Percentiles rank a stretch among this genome's conserved stretches.
These are phyloP conservation scores for Xylaria sp. DNA, from an alignment of 2,329 filamentous ascomycete genomes.

Conservation along the genomic window DNA sequence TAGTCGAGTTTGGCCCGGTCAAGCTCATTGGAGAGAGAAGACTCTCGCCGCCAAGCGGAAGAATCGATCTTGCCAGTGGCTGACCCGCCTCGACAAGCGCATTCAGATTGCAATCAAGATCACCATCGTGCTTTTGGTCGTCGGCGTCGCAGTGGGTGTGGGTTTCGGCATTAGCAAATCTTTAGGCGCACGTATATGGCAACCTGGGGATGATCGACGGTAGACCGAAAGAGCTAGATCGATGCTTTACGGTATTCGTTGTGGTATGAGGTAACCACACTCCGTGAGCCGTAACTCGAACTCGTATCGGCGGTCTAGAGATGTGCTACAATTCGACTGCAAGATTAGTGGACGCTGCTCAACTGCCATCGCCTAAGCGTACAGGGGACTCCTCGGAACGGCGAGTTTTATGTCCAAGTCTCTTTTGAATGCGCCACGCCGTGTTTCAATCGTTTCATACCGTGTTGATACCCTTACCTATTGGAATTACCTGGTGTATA, in stretches of 20 bases:
- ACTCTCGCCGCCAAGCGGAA: constrained; percentile 66
- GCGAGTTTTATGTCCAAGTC: constrained; percentile 1
- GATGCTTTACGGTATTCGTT: not conserved
- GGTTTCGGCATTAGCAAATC: constrained; percentile 72
- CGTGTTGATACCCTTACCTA: constrained; percentile 15
- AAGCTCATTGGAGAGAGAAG: constrained; percentile 69
- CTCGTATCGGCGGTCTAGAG: not conserved
- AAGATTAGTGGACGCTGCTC: not conserved
- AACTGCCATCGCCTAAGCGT: not conserved
- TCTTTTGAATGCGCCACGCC: not conserved
- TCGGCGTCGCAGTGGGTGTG: constrained; percentile 65
- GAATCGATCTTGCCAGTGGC: constrained; percentile 61
- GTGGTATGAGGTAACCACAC: not conserved
- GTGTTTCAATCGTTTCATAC: constrained; percentile 19
- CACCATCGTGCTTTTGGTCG: constrained; percentile 61
- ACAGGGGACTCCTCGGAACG: not conserved
- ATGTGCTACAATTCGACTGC: not conserved
- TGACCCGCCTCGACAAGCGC: constrained; percentile 64
- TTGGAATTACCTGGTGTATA: constrained; percentile 27
- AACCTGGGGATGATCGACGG: constrained; percentile 47
- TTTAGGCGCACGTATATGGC: constrained; percentile 69
- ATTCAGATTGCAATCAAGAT: constrained; percentile 67
- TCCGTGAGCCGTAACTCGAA: not conserved
- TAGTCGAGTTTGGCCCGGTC: constrained; percentile 69
- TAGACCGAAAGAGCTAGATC: constrained; percentile 29